Evolutionary conservation across 2,329 filamentous ascomycete genomes (phyloP).

Genomic region (Verticillium isaacii): DNA sequence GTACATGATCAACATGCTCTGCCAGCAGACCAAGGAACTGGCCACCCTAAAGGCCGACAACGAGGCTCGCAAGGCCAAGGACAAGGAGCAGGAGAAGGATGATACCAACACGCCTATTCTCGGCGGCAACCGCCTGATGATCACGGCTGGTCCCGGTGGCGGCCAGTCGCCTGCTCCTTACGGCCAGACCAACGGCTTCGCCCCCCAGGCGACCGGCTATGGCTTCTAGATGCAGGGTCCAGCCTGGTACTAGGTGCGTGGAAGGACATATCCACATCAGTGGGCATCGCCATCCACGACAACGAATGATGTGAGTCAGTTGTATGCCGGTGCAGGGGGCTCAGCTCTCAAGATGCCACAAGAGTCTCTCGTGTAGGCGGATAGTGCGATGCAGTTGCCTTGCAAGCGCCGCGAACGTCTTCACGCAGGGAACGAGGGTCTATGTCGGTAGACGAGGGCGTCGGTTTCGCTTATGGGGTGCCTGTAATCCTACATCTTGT

Average conservation of each 20-base stretch:
- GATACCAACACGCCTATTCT: slow-evolving; percentile 94
- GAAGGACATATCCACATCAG: neutral
- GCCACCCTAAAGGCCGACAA: slow-evolving; percentile 88
- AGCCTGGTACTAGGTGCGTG: slow-evolving; percentile 3
- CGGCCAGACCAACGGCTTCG: slow-evolving; percentile 80
- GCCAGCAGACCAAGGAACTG: slow-evolving; percentile 84
- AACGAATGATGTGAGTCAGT: neutral
- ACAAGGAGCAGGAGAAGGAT: slow-evolving; percentile 70
- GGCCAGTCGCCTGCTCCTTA: slow-evolving; percentile 61
- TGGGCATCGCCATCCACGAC: neutral
- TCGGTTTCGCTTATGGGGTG: slow-evolving; percentile 9
- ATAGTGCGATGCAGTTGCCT: neutral
- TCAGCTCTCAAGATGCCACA: neutral
- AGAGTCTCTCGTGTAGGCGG: neutral
- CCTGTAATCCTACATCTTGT: slow-evolving; percentile 15
- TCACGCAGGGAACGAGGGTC: neutral
- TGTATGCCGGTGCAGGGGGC: neutral
- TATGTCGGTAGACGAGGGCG: slow-evolving; percentile 12
- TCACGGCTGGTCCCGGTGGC: slow-evolving; percentile 76
- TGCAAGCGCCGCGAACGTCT: slow-evolving; percentile 3
- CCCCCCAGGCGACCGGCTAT: slow-evolving; percentile 81
- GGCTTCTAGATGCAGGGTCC: slow-evolving; percentile 40
- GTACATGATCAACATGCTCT: slow-evolving; percentile 98
- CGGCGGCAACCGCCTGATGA: slow-evolving; percentile 83
- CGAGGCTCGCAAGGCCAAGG: slow-evolving; percentile 81